Percentiles rank a stretch among this genome's conserved stretches.
Conservation (phyloP, 352 stramenopile species). For the Phytophthora pseudosyringae region DNA sequence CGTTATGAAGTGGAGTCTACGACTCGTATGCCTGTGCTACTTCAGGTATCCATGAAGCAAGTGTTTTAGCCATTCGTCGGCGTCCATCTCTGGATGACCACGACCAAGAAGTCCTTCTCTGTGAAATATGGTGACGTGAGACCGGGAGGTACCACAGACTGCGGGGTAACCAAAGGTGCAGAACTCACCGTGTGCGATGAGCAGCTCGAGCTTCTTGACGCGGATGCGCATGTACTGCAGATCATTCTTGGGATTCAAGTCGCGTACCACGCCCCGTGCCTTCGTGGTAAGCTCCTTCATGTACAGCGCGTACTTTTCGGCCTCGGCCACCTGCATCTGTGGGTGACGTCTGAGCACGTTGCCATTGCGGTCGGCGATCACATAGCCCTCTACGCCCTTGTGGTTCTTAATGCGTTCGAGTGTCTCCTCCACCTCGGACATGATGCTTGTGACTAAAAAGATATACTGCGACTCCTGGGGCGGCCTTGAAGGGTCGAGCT, state of each 20-base stretch:
- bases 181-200: conserved; percentile 90
- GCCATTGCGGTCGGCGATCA: conserved; percentile 93
- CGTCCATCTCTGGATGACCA: conserved; percentile 95
- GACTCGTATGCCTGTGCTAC: conserved; percentile 10
- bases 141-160: neutral
- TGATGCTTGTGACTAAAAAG: conserved; percentile 30
- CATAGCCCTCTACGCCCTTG: conserved; percentile 94
- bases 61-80: conserved; percentile 44
- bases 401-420: conserved; percentile 96
- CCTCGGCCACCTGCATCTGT: conserved; percentile 90
- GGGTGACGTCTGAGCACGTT: conserved; percentile 90
- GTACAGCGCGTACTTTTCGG: conserved; percentile 92
- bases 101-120: conserved; percentile 94
- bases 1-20: conserved; percentile 14
- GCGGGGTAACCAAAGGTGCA: neutral
- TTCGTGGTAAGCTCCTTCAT: conserved; percentile 93
- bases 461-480: conserved; percentile 15
- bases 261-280: conserved; percentile 91
- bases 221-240: conserved; percentile 94
- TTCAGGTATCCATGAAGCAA: neutral
- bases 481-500: neutral
- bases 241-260: conserved; percentile 96
- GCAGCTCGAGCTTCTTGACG: conserved; percentile 92
- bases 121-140: neutral
- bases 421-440: conserved; percentile 95